Percentiles rank a stretch among this genome's conserved stretches.
Conservation (phyloP, 306 rosid genomes). For the Quercus mongolica region DNA sequence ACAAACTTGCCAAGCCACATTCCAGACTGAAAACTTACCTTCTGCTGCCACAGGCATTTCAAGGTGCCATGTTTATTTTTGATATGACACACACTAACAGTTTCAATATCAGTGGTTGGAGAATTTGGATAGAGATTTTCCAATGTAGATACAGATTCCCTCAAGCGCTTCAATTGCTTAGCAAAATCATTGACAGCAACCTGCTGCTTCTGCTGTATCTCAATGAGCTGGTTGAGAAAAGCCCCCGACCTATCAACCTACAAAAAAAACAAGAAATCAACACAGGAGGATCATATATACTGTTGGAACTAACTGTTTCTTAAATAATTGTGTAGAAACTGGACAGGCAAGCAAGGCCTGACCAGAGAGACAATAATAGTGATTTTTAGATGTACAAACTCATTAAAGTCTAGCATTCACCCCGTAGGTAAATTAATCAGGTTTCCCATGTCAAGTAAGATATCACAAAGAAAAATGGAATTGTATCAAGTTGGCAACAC, state of each 20-base stretch:
- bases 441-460: background rate
- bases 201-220: conserved; percentile 70
- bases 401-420: background rate
- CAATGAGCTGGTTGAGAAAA: conserved; percentile 66
- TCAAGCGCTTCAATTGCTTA: conserved; percentile 54
- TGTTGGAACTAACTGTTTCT: background rate
- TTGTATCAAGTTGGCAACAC: background rate
- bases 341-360: background rate
- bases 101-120: conserved; percentile 28
- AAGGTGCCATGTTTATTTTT: conserved; percentile 46
- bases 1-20: too few species aligned
- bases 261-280: conserved; percentile 18
- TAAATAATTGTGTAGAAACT: background rate
- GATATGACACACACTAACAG: conserved; percentile 29
- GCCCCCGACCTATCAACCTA: conserved; percentile 67
- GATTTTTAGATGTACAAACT: background rate
- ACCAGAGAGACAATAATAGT: background rate
- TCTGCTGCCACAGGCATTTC: conserved; percentile 90
- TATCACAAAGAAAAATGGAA: background rate
- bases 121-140: conserved; percentile 47
- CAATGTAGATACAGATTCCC: conserved; percentile 49
- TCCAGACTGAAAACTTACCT: conserved; percentile 33
- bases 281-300: background rate
- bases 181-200: conserved; percentile 52
- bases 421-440: background rate